Base-by-base conservation (phyloP, 805 yeast genomes). In the Metschnikowia gruessii region DNA sequence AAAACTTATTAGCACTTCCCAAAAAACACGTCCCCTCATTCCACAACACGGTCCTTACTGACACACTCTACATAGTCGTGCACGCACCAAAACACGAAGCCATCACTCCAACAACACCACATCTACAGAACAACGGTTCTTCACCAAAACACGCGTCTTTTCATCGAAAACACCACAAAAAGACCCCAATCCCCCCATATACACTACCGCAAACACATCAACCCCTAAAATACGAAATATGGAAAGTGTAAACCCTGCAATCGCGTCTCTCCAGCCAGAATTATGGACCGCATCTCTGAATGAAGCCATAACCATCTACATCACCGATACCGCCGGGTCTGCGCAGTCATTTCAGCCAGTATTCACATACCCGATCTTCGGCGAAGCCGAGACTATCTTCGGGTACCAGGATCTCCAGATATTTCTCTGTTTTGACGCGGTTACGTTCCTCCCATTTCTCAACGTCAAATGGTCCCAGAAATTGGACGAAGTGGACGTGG, bases 351-450 rank as follows among this genome's bases (percentile, higher is more conserved):
- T 91, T 69, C 68, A 75, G 32, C 97, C 98, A 0, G 59, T 69
- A 12, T 90, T 88, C 68, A 92, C 98, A 1, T 94, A 94, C 63
- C 96, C 97, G 2, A 85, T 94, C 10, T 94, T 81, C 72, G 98
- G 98, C 5, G 96, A 90, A 40, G 77, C 89, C 1, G 99, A 94
- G 61, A 83, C 83, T 44, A 82, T 94, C 1, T 88, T 83, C 59
- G 99, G 99, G 2, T 94, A 80, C 62, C 76, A 83, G 53, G 85
- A 80, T 55, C 70, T 91, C 31, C 72, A 72, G 28, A 80, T 94
- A 30, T 77, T 80, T 54, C 62, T 85, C 32, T 70, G 85, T 15
- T 87, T 87, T 62, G 96, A 91, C 60, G 79, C 85, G 32, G 69
- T 74, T 39, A 83, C 94, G 0, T 79, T 91, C 60, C 72, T 77